phyloP scores from a whole-genome alignment of 305 asterid species.

The Solanum hybrid region DNA sequence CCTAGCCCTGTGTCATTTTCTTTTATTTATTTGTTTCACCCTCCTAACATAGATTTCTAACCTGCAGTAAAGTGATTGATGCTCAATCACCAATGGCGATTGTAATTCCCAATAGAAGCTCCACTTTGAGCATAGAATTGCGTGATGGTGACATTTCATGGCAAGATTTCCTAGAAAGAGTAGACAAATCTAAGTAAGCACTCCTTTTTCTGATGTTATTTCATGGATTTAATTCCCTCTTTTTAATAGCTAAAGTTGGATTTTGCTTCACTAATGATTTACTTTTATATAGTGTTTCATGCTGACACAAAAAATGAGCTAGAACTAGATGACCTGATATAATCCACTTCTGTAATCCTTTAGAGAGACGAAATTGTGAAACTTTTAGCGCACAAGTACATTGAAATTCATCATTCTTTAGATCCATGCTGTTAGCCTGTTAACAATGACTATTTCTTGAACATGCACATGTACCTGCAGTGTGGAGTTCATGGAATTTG shows the following conservation, averaged over 20 bases:
- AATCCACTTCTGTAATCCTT: neutral
- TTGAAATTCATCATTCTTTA: neutral
- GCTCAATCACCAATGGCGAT: constrained; percentile 84
- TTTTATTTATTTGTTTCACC: constrained; percentile 15
- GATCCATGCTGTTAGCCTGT: neutral
- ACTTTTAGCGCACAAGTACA: neutral
- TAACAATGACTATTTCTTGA: neutral
- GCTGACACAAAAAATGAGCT: neutral
- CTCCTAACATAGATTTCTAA: constrained; percentile 17
- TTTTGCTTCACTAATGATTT: neutral
- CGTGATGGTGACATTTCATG: constrained; percentile 82
- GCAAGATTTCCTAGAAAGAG: constrained; percentile 70
- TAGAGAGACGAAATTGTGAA: neutral
- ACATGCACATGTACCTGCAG: neutral
- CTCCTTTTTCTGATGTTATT: constrained; percentile 2
- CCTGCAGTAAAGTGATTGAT: constrained; percentile 74
- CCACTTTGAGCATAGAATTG: constrained; percentile 51
- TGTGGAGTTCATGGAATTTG: neutral
- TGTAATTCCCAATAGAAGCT: constrained; percentile 59
- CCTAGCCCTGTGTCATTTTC: neutral
- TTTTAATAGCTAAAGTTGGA: neutral
- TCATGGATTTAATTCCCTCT: neutral
- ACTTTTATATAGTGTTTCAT: neutral
- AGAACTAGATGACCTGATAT: neutral
- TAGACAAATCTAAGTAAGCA: constrained; percentile 52